These are phyloP conservation scores for Pseudonitzschia multiseries DNA, from an alignment of 108 stramenopile genomes.

Conservation along the genomic window DNA sequence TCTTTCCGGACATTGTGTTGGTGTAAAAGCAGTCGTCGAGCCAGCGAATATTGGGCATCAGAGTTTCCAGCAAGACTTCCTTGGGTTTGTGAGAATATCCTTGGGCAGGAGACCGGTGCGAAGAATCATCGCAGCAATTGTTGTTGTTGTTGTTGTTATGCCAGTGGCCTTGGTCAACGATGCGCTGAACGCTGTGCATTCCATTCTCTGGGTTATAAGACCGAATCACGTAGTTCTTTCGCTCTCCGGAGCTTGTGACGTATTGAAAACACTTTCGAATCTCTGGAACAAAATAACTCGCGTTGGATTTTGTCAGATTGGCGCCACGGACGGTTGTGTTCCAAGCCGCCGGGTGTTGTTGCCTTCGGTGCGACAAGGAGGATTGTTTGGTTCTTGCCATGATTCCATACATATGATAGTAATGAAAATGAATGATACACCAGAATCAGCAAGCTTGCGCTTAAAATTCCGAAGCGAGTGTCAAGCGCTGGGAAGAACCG, in stretches of 20 bases:
- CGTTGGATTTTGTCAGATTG: not conserved
- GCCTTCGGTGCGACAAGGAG: not conserved
- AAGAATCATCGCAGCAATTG: too few species aligned
- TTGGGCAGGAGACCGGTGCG: not conserved
- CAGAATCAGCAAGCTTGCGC: too few species aligned
- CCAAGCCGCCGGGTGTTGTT: not conserved
- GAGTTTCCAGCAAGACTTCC: not conserved
- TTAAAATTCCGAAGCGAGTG: too few species aligned
- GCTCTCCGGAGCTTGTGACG: not conserved
- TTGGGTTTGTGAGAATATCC: constrained; percentile 1
- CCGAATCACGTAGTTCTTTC: constrained; percentile 4
- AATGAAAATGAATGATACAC: too few species aligned
- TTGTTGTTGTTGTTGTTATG: not conserved
- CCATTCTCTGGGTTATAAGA: constrained; percentile 3
- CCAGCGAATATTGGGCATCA: constrained; percentile 7
- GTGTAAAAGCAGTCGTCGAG: not conserved
- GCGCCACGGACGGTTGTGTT: too few species aligned
- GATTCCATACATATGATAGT: too few species aligned
- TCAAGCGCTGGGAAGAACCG: too few species aligned
- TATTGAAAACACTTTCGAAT: not conserved
- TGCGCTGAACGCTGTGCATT: not conserved
- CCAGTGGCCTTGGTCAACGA: not conserved
- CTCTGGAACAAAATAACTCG: not conserved
- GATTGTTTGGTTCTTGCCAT: constrained; percentile 4
- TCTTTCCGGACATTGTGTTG: too few species aligned